Base-by-base conservation (phyloP, 1,284 basidiomycete genomes). In the Ganoderma leucocontextum region DNA sequence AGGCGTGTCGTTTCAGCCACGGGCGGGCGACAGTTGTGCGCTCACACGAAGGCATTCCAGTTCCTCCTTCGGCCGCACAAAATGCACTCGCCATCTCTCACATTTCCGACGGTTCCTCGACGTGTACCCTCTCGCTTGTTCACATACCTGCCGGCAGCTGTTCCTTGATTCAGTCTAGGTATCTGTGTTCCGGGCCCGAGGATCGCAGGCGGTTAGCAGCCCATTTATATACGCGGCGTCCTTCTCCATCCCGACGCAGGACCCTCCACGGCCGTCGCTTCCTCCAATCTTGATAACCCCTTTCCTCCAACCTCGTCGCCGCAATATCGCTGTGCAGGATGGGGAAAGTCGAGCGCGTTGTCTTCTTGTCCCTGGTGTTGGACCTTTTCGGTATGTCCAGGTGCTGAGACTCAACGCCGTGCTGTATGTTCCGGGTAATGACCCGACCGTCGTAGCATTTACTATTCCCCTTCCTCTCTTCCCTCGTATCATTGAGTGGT, bases 381-480 rank as follows among this genome's bases (percentile, higher is more conserved):
- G 95, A 97, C 79, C 88, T 97, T 22, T 92, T 97, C 68, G 90
- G 90, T 89, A 72, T 70, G 86, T 52, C 35, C 60, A 38, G 44
- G 22, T 33, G 35, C 33, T 38, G n/a, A 22, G 15, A 12, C 17
- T 49, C 33, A 9, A 13, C 8, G 57, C 36, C 39, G 13, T 2
- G 15, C 52, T 5, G n/a, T 41, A 13, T n/a, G 9, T 38, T 63
- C 22, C 22, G 47, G 9, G 29, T 17, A 25, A 44, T 55, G 8
- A 44, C 38, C 29, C 29, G 35, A 15, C 2, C 19, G 12, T 8
- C n/a, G 2, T 61, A 91, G 95, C 95, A 15, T 97, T 96, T 80
- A 97, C 95, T n/a, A 94, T 97, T 57, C 95, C 95, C n/a, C 84
- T 97, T 39, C 95, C 95, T 41, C 87, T 97, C 49, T 97, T 97